phyloP scores from a whole-genome alignment of 495 filamentous ascomycete species.

The Trichoderma erinaceum region DNA sequence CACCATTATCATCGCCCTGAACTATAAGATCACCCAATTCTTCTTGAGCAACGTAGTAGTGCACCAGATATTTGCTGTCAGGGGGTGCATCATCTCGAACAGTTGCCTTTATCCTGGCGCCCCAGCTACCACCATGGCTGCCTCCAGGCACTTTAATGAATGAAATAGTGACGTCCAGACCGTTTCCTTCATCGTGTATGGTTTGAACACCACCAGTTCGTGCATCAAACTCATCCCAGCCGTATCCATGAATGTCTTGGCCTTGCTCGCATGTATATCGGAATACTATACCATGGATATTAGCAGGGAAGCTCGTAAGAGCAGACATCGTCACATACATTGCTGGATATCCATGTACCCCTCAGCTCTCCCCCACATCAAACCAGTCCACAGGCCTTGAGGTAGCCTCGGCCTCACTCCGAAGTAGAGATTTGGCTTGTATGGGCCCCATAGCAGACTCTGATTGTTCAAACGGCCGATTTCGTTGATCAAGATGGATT shows the following conservation, averaged over 20 bases:
- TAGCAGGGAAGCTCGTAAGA: neutral
- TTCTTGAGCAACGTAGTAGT: constrained; percentile 78
- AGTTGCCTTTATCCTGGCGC: constrained; percentile 74
- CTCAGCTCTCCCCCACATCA: constrained; percentile 89
- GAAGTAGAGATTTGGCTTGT: constrained; percentile 93
- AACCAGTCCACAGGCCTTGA: constrained; percentile 72
- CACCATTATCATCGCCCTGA: constrained; percentile 41
- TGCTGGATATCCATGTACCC: constrained; percentile 69
- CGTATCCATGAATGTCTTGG: constrained; percentile 91
- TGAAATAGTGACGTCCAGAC: constrained; percentile 80
- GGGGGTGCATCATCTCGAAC: constrained; percentile 58
- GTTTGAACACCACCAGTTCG: constrained; percentile 80
- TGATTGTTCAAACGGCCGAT: constrained; percentile 63
- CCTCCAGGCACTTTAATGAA: constrained; percentile 93
- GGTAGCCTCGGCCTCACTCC: constrained; percentile 83
- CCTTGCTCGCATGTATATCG: constrained; percentile 95
- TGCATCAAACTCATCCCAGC: constrained; percentile 94
- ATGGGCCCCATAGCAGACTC: constrained; percentile 92
- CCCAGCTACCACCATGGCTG: constrained; percentile 85
- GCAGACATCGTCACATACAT: constrained; percentile 49
- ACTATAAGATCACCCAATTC: constrained; percentile 62
- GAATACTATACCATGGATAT: constrained; percentile 52
- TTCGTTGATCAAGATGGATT: constrained; percentile 44
- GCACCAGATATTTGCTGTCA: constrained; percentile 65
- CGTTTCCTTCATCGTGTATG: constrained; percentile 82